Evolutionary conservation across 2,329 filamentous ascomycete genomes (phyloP).

Genomic region (Periconia sp.): DNA sequence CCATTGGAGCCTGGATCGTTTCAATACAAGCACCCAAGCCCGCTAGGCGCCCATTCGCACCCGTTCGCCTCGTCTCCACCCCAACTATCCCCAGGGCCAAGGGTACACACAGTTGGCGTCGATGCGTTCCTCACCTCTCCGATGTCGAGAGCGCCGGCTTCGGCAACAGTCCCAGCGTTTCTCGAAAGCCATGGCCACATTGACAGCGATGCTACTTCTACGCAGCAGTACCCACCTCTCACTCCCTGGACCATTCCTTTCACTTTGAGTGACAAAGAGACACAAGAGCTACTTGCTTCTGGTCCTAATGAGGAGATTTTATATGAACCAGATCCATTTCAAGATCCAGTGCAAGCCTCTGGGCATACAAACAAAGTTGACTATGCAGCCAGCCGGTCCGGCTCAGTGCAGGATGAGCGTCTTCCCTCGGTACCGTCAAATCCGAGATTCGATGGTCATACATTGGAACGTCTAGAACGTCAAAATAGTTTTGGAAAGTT

Average conservation of each 20-base stretch:
- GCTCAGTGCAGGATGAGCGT: background rate
- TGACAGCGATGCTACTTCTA: conserved; percentile 5
- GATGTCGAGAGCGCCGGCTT: conserved; percentile 19
- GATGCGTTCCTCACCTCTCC: conserved; percentile 9
- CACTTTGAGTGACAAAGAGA: conserved; percentile 39
- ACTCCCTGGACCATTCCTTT: conserved; percentile 28
- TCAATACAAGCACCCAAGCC: conserved; percentile 32
- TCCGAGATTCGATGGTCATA: no score
- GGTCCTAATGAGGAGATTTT: conserved; percentile 46
- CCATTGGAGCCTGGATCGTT: conserved; percentile 7
- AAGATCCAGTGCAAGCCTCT: background rate
- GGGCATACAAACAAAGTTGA: background rate
- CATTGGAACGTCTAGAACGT: no score
- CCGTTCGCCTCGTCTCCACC: conserved; percentile 41
- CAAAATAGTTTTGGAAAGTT: conserved; percentile 46
- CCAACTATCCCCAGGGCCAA: conserved; percentile 19
- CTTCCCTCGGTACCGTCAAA: background rate
- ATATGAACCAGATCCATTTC: conserved; percentile 15
- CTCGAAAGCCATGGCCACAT: background rate
- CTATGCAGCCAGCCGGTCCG: background rate
- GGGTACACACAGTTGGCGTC: conserved; percentile 12
- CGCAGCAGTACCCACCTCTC: conserved; percentile 20
- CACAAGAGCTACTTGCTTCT: conserved; percentile 40
- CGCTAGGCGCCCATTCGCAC: conserved; percentile 24
- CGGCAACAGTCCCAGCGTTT: conserved; percentile 24